Percentiles rank a stretch among this genome's conserved stretches.
phyloP scores from a whole-genome alignment of 306 rosid species.

The Canavalia gladiata region DNA sequence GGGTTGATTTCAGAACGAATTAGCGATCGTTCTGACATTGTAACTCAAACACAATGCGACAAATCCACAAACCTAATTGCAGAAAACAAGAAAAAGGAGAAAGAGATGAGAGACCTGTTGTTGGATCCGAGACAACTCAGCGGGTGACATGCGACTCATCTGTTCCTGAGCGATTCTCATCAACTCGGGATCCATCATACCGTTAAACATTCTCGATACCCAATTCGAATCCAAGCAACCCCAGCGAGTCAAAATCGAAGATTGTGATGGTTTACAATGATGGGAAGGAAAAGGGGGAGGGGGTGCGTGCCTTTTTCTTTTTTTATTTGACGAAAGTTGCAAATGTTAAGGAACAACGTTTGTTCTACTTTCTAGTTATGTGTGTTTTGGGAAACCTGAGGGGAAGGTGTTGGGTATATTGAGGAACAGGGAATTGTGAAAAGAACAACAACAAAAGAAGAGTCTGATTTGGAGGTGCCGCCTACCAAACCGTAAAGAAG shows the following conservation, averaged over 20 bases:
- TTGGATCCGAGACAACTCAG: conserved; percentile 91
- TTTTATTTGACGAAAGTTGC: background rate
- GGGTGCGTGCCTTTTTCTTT: background rate
- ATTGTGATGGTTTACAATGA: background rate
- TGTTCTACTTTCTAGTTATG: background rate
- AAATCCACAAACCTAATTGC: background rate
- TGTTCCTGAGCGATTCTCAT: conserved; percentile 91
- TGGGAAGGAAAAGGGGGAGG: conserved; percentile 13
- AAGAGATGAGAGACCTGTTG: conserved; percentile 64
- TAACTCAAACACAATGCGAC: conserved; percentile 17
- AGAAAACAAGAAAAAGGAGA: background rate
- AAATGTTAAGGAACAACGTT: background rate
- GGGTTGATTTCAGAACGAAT: conserved; percentile 29
- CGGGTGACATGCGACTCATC: conserved; percentile 97
- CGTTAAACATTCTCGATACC: conserved; percentile 55
- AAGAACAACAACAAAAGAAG: conserved; percentile 39
- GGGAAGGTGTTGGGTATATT: conserved; percentile 18
- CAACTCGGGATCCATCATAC: conserved; percentile 96
- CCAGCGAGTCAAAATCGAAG: conserved; percentile 37
- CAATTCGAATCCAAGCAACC: conserved; percentile 20
- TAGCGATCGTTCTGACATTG: background rate
- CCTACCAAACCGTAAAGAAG: conserved; percentile 60
- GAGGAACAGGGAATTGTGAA: conserved; percentile 5
- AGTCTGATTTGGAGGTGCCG: conserved; percentile 53
- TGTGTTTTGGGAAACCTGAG: conserved; percentile 24